phyloP scores from a whole-genome alignment of 2,329 filamentous ascomycete genomes.

The Diplodia scrobiculata region DNA sequence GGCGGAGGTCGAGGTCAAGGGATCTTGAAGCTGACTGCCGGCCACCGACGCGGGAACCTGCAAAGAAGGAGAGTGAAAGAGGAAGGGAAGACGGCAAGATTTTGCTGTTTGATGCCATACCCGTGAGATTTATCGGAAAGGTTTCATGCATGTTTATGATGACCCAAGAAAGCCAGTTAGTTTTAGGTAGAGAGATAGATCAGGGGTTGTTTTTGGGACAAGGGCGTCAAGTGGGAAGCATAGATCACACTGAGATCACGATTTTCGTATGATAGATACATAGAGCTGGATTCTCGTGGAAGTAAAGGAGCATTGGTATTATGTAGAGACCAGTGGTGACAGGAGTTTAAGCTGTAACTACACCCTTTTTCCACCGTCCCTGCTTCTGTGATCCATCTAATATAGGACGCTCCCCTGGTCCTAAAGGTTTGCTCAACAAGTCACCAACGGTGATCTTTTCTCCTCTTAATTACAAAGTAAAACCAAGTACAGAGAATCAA shows the following conservation, averaged over 20 bases:
- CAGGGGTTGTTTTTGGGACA: background rate
- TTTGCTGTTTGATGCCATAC: background rate
- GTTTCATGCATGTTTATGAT: background rate
- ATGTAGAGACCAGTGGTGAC: background rate
- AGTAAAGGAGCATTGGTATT: no score
- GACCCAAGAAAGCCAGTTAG: background rate
- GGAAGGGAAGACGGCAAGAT: no score
- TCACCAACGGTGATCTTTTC: background rate
- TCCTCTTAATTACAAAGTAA: background rate
- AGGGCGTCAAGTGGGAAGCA: background rate
- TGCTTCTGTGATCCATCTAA: background rate
- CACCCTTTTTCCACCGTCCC: background rate
- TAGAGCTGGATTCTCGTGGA: background rate
- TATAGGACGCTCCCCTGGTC: background rate
- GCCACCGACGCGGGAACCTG: no score
- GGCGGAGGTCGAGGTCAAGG: constrained; percentile 35
- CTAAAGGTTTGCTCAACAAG: background rate
- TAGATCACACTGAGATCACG: background rate
- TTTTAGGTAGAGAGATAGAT: background rate
- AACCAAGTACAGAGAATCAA: background rate
- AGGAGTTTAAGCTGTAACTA: background rate
- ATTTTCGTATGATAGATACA: background rate
- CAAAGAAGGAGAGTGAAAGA: no score
- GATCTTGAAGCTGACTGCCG: background rate
- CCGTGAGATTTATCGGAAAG: background rate